Percentiles rank a stretch among this genome's conserved stretches.
Evolutionary conservation across 2,329 filamentous ascomycete species (phyloP).

Genomic region (Sporothrix euskadiensis): DNA sequence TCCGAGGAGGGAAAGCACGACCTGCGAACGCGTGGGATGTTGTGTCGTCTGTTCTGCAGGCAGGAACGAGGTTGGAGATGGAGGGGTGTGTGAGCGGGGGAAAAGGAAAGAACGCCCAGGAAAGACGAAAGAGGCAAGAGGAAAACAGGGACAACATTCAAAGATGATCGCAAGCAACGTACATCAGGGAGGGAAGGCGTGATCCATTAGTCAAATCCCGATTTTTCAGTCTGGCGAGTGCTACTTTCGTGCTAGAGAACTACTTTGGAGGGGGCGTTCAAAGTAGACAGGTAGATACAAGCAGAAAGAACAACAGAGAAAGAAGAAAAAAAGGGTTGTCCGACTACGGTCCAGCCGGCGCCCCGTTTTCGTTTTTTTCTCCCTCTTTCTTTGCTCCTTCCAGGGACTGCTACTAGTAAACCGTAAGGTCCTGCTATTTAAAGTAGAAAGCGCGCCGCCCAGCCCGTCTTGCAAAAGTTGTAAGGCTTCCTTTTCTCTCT

Average conservation of each 20-base stretch:
- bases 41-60: background rate
- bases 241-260: slow-evolving; percentile 10
- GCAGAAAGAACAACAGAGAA: slow-evolving; percentile 8
- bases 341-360: slow-evolving; percentile 6
- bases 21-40: slow-evolving; percentile 7
- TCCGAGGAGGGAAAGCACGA: background rate
- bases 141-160: background rate
- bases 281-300: background rate
- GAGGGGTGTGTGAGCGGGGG: background rate
- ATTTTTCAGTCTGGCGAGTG: background rate
- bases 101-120: background rate
- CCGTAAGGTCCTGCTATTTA: slow-evolving; percentile 18
- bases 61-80: slow-evolving; percentile 11
- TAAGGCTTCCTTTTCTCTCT: slow-evolving; percentile 4
- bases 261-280: background rate
- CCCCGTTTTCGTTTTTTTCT: slow-evolving; percentile 14
- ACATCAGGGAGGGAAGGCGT: slow-evolving; percentile 31
- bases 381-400: slow-evolving; percentile 11
- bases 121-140: slow-evolving; percentile 2
- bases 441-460: slow-evolving; percentile 15
- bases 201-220: slow-evolving; percentile 32
- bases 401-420: background rate
- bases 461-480: slow-evolving; percentile 1
- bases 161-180: background rate
- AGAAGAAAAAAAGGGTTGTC: background rate